Base-by-base conservation (phyloP, 345 rosid species). In the Eucalyptus erythrocorys region DNA sequence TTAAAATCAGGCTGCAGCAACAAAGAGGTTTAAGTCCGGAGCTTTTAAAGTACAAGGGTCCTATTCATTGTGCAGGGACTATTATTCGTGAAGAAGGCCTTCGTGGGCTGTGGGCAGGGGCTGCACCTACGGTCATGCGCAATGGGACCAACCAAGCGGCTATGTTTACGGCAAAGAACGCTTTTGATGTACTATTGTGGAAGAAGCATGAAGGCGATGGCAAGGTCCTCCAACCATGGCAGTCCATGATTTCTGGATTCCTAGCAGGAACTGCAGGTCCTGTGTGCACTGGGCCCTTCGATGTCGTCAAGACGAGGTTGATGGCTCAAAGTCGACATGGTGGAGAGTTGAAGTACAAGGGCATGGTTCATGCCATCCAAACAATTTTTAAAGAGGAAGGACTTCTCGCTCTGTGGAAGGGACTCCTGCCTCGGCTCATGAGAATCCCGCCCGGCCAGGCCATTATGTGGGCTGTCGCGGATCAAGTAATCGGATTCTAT, bases 361-460 rank as follows among this genome's bases (percentile, higher is more conserved):
- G 99, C 45, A 96, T 98, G 99, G 90, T 97, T 90, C 97, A 98
- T 86, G 99, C 98, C 10, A 95, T 98, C 88, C 92, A 94, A 87
- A 96, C 96, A 40, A 97, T 98, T 71, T 93, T 96, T 89, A 93
- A 95, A 4, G 96, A 97, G 93, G 99, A 98, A 93, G 99, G 99
- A 61, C 80, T 96, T 86, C 90, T 49, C 17, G 96, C 98, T 45
- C 90, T 98, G 93, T 97, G 99, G 99, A 97, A 95, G 91, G 99
- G 99, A 88, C 91, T 98, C 50, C 90, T 98, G 89, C 99, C 99
- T 47, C 94, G 99, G 87, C 95, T 98, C 71, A 98, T 98, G 99
- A 93, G 99, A 92, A 98, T 98, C 80, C 99, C 99, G 0, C 99
- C 99, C 5, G 98, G 99, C 88, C 99, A 98, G 92, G 98, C 99